Evolutionary conservation across 805 yeast genomes (phyloP).

Genomic region (Ogataea nonfermentans): DNA sequence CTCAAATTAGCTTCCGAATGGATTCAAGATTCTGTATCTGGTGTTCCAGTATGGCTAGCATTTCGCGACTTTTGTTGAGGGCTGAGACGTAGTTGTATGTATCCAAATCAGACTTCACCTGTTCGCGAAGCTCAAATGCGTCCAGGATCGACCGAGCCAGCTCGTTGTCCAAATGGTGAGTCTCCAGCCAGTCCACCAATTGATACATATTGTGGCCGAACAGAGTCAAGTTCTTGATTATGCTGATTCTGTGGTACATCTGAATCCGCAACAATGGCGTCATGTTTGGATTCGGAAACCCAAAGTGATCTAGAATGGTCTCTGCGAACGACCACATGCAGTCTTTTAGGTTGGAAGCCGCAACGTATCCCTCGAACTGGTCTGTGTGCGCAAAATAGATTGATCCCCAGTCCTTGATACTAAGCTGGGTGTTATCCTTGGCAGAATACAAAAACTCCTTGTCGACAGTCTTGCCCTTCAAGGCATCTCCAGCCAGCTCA

Average conservation of each 20-base stretch:
- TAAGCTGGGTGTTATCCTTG: constrained; percentile 21
- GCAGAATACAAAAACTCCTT: constrained; percentile 15
- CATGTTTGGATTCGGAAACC: constrained; percentile 25
- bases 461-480: constrained; percentile 19
- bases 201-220: constrained; percentile 19
- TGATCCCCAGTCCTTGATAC: constrained; percentile 26
- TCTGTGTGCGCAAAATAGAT: constrained; percentile 28
- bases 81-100: constrained; percentile 14
- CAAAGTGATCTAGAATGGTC: constrained; percentile 16
- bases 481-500: constrained; percentile 19
- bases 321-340: constrained; percentile 28
- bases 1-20: background rate
- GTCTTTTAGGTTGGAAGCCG: constrained; percentile 15
- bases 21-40: constrained; percentile 9
- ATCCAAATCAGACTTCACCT: constrained; percentile 7
- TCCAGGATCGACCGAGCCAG: constrained; percentile 12
- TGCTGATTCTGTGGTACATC: constrained; percentile 23
- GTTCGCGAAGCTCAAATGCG: constrained; percentile 20
- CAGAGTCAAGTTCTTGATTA: constrained; percentile 23
- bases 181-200: constrained; percentile 10
- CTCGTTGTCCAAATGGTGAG: constrained; percentile 4
- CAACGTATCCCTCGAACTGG: background rate
- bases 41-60: constrained; percentile 5
- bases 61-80: constrained; percentile 6
- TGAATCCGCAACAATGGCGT: constrained; percentile 24